A percentile compares a stretch with the other conserved stretches of the same genome.
These are phyloP conservation scores for Lyophyllum decastes DNA, from an alignment of 768 basidiomycete genomes.

Conservation along the genomic window DNA sequence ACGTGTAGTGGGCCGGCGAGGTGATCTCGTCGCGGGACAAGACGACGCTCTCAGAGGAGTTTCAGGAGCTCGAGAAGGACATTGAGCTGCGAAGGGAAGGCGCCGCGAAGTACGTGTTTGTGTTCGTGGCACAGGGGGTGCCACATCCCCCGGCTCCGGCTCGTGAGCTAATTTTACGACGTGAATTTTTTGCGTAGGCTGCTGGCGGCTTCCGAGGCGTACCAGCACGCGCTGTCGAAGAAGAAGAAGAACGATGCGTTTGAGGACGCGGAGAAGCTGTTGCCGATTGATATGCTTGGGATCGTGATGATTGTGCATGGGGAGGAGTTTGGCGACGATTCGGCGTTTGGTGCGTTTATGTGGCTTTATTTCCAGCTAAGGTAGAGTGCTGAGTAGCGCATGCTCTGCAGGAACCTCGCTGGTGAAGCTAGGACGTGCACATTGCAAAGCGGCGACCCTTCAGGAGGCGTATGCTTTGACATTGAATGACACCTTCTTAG, in stretches of 20 bases:
- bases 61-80: slow-evolving; percentile 80
- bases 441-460: slow-evolving; percentile 81
- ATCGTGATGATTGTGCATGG: slow-evolving; percentile 87
- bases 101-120: slow-evolving; percentile 60
- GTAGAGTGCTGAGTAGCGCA: too few species aligned
- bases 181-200: slow-evolving; percentile 45
- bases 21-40: slow-evolving; percentile 85
- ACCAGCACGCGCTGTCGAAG: slow-evolving; percentile 72
- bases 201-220: slow-evolving; percentile 69
- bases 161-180: neutral
- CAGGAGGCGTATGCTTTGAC: slow-evolving; percentile 81
- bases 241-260: slow-evolving; percentile 68
- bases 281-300: slow-evolving; percentile 78
- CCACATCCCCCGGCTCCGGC: neutral
- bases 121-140: neutral
- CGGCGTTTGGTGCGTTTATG: slow-evolving; percentile 57
- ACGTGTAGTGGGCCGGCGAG: slow-evolving; percentile 81
- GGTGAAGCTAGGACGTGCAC: slow-evolving; percentile 75
- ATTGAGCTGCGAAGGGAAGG: slow-evolving; percentile 80
- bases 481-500: slow-evolving; percentile 73
- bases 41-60: slow-evolving; percentile 75
- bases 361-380: neutral
- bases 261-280: slow-evolving; percentile 67
- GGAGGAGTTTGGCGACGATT: slow-evolving; percentile 78
- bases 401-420: slow-evolving; percentile 63